These are phyloP conservation scores for Vitis cinerea DNA, from an alignment of 164 flowering plant genomes.

Conservation along the genomic window DNA sequence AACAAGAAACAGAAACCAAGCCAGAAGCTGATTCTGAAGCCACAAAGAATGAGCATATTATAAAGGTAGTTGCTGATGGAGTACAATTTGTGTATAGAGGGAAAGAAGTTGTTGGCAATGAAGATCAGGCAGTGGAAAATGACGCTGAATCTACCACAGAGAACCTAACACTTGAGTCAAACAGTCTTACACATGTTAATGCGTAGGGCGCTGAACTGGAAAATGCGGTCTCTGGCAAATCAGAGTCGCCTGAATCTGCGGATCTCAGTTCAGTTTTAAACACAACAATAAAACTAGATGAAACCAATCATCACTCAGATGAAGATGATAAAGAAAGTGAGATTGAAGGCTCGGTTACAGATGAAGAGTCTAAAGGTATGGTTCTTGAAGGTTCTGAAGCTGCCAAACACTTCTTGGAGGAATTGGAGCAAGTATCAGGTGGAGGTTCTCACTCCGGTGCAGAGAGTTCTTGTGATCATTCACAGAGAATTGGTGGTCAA, in stretches of 20 bases:
- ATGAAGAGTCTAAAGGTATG: slow-evolving; percentile 50
- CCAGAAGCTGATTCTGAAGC: slow-evolving; percentile 18
- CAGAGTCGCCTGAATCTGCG: slow-evolving; percentile 1
- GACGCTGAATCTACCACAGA: background rate
- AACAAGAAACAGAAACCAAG: slow-evolving; percentile 15
- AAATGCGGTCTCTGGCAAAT: slow-evolving; percentile 9
- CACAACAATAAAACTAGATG: slow-evolving; percentile 9
- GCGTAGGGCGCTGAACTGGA: slow-evolving; percentile 13
- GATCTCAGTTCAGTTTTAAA: slow-evolving; percentile 9
- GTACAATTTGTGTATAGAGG: background rate
- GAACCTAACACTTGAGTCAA: slow-evolving; percentile 11
- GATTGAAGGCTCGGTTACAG: slow-evolving; percentile 48
- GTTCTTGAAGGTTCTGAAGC: slow-evolving; percentile 63
- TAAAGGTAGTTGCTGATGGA: slow-evolving; percentile 10
- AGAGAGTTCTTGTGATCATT: slow-evolving; percentile 40
- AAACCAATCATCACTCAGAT: slow-evolving; percentile 17
- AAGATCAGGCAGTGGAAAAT: background rate
- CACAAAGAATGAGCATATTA: background rate
- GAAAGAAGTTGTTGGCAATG: slow-evolving; percentile 1
- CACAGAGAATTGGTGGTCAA: slow-evolving; percentile 69
- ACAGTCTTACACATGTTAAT: slow-evolving; percentile 2
- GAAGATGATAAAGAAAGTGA: slow-evolving; percentile 29
- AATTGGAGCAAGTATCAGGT: slow-evolving; percentile 55
- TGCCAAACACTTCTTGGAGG: slow-evolving; percentile 67
- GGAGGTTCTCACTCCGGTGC: slow-evolving; percentile 44